Base-by-base conservation (phyloP, 306 rosid species). In the Betula pendula region DNA sequence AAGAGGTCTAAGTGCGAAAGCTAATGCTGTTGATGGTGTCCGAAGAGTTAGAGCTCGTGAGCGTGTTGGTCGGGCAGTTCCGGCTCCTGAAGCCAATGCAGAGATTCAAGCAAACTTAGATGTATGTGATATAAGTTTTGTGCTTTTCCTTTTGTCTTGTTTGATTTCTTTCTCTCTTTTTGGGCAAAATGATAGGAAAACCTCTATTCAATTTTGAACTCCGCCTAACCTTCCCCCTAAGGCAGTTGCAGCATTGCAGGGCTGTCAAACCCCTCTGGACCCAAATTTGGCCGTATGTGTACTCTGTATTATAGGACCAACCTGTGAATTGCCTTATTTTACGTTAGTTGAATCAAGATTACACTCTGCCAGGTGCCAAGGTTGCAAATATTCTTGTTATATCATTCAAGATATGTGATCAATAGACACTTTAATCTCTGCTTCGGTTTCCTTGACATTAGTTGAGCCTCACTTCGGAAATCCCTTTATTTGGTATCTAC, bases 11-110 rank as follows among this genome's bases (percentile, higher is more conserved):
- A 86, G 29, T 70, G 97, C 91, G 62, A 95, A 92, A 87, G 63
- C 91, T 74, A 82, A 74, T 79, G 92, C 84, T 4, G 85, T 59
- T 71, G 98, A 95, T 77, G 92, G 92, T 67, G 84, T 73, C 19
- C 89, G 88, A 82, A 92, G 79, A 80, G 91, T 80, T 69, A 87
- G 88, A 82, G 77, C 79, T 75, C 97, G 97, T n/a, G 97, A 95
- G 31, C 92, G 89, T 31, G 79, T 63, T 70, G 84, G 96, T 65
- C 90, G 96, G 68, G 97, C 99, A 63, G 53, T 92, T 82, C 97
- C 99, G 0, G 93, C 88, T 74, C 99, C 99, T 12, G 99, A 92
- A 88, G 99, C 99, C 70, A 95, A 95, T 77, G 99, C 99, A 33
- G 99, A 95, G 82, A 82, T 81, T 76, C 97, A 89, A 88, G 84